These are phyloP conservation scores for Cyclocybe aegerita DNA, from an alignment of 768 basidiomycete species.

Conservation along the genomic window DNA sequence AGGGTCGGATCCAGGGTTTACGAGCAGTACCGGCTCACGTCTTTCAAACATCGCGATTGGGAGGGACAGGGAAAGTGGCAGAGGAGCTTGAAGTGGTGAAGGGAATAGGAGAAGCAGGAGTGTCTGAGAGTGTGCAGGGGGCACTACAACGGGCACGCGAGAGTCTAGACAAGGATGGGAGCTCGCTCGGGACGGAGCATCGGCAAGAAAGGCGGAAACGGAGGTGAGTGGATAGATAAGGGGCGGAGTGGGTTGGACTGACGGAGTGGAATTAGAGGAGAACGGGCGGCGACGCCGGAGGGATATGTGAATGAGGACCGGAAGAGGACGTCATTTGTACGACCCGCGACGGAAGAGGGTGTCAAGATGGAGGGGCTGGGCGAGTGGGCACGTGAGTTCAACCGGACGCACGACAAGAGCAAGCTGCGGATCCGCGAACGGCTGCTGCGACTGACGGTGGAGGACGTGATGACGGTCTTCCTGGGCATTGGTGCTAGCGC, in stretches of 20 bases:
- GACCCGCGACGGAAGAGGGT: constrained; percentile 33
- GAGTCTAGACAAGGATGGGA: constrained; percentile 53
- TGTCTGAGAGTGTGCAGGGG: constrained; percentile 54
- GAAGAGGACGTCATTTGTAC: constrained; percentile 42
- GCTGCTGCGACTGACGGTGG: constrained; percentile 58
- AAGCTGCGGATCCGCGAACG: constrained; percentile 59
- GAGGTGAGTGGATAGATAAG: constrained; percentile 38
- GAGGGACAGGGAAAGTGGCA: constrained; percentile 2
- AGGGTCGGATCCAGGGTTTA: constrained; percentile 12
- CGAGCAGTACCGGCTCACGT: constrained; percentile 20
- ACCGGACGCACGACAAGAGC: constrained; percentile 35
- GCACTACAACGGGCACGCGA: constrained; percentile 55
- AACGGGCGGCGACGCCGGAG: constrained; percentile 12
- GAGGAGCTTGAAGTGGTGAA: constrained; percentile 12
- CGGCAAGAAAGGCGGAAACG: constrained; percentile 55
- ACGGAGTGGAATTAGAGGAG: not conserved
- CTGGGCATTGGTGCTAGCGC: constrained; percentile 42
- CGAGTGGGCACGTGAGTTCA: constrained; percentile 59
- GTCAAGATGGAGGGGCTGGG: constrained; percentile 46
- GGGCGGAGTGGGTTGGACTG: not conserved
- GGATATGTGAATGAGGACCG: constrained; percentile 28
- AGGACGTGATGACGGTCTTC: constrained; percentile 68
- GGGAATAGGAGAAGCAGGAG: constrained; percentile 42
- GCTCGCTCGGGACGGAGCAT: constrained; percentile 42
- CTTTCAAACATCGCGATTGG: constrained; percentile 10